phyloP scores from a whole-genome alignment of 192 early-diverging fungal species.

The Podila epigama region DNA sequence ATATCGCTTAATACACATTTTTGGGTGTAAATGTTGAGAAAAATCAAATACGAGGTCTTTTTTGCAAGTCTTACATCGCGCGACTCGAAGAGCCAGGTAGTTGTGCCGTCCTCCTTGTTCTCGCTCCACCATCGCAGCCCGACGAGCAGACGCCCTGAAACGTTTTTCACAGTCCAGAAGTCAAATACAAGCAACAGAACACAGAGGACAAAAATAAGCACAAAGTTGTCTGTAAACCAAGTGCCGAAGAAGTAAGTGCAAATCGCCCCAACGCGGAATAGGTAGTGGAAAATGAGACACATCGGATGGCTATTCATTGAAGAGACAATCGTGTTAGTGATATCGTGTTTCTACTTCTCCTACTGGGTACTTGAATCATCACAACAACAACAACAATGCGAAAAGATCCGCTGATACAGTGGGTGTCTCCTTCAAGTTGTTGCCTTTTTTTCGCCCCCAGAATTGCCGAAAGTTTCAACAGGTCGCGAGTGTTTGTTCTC shows the following conservation, averaged over 20 bases:
- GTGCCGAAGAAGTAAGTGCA: slow-evolving; percentile 86
- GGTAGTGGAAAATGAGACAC: slow-evolving; percentile 88
- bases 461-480: background rate
- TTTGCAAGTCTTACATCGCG: slow-evolving; percentile 83
- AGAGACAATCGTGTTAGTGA: background rate
- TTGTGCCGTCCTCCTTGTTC: slow-evolving; percentile 94
- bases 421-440: too few species aligned
- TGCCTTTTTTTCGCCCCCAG: too few species aligned
- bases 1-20: background rate
- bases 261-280: slow-evolving; percentile 86
- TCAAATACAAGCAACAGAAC: slow-evolving; percentile 94
- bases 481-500: background rate
- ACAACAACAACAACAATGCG: background rate
- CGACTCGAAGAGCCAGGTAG: slow-evolving; percentile 97
- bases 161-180: slow-evolving; percentile 99
- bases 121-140: slow-evolving; percentile 99
- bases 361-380: too few species aligned
- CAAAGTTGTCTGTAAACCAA: slow-evolving; percentile 85
- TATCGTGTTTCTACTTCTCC: too few species aligned
- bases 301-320: slow-evolving; percentile 77
- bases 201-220: slow-evolving; percentile 90
- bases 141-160: slow-evolving; percentile 94
- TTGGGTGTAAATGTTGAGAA: background rate
- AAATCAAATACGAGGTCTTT: too few species aligned
- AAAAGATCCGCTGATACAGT: too few species aligned